Conservation (phyloP, 192 early-diverging fungal species). For the Nowakowskiella sp. region DNA sequence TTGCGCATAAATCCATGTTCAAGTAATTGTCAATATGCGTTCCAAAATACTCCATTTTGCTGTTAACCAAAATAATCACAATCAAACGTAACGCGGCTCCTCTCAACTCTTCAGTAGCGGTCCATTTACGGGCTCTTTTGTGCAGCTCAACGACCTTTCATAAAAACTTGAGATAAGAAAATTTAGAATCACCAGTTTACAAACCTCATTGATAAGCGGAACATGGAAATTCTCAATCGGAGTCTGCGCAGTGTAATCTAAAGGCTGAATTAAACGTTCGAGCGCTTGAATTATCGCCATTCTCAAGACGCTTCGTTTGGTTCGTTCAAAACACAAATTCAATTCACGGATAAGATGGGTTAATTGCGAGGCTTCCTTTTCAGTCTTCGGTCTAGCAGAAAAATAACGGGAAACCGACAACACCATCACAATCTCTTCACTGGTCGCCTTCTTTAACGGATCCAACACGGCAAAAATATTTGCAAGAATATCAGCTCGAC, state of each 20-base stretch:
- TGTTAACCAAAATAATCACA: constrained; percentile 34
- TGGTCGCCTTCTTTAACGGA: constrained; percentile 18
- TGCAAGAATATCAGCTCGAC: constrained; percentile 26
- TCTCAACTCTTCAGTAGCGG: constrained; percentile 28
- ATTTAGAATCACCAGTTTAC: no score
- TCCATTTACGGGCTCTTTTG: constrained; percentile 33
- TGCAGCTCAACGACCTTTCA: constrained; percentile 23
- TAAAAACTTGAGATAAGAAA: neutral
- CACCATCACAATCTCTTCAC: constrained; percentile 38
- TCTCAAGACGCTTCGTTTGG: constrained; percentile 30
- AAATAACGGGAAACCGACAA: constrained; percentile 32
- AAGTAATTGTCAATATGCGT: constrained; percentile 27
- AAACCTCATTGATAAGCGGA: constrained; percentile 21
- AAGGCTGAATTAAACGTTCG: constrained; percentile 38
- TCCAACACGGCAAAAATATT: constrained; percentile 29
- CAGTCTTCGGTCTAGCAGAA: constrained; percentile 25
- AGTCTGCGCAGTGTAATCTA: constrained; percentile 23
- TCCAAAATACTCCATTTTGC: constrained; percentile 30
- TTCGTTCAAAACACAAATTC: constrained; percentile 18
- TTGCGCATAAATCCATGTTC: constrained; percentile 24
- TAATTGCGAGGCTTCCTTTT: constrained; percentile 15
- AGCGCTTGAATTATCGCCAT: constrained; percentile 35
- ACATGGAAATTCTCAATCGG: constrained; percentile 20
- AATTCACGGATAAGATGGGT: constrained; percentile 26
- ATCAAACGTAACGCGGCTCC: constrained; percentile 25